Conservation (phyloP, 352 stramenopile genomes). For the Phytophthora podocarpi region DNA sequence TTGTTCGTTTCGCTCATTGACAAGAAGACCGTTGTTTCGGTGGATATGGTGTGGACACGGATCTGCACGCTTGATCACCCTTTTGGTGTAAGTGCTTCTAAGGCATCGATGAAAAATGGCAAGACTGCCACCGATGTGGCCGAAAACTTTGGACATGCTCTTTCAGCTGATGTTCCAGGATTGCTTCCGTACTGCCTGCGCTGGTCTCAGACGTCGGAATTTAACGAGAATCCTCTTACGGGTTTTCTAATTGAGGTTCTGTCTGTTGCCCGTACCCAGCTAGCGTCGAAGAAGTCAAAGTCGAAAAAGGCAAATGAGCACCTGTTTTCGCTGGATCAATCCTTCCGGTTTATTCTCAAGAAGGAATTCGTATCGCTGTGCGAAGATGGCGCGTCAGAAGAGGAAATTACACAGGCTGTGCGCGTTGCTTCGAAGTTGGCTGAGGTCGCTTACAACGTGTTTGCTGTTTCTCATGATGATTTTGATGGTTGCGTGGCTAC, state of each 20-base stretch:
- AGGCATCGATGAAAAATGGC: conserved; percentile 3
- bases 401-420: conserved; percentile 26
- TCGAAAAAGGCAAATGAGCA: conserved; percentile 52
- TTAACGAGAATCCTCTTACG: conserved; percentile 51
- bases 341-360: conserved; percentile 63
- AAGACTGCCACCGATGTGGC: conserved; percentile 36
- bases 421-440: conserved; percentile 59
- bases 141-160: conserved; percentile 45
- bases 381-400: conserved; percentile 30
- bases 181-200: conserved; percentile 65
- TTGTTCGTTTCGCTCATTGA: conserved; percentile 62
- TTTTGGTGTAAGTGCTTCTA: conserved; percentile 39
- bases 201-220: conserved; percentile 62
- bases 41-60: conserved; percentile 51
- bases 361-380: conserved; percentile 67
- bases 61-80: conserved; percentile 60
- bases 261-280: conserved; percentile 41
- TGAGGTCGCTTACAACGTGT: conserved; percentile 46
- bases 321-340: conserved; percentile 45
- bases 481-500: conserved; percentile 72
- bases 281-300: conserved; percentile 37
- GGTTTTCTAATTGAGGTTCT: conserved; percentile 69
- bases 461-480: conserved; percentile 46
- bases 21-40: conserved; percentile 24
- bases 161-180: conserved; percentile 42